phyloP scores from a whole-genome alignment of 495 filamentous ascomycete genomes.

The Bacidia rubella region DNA sequence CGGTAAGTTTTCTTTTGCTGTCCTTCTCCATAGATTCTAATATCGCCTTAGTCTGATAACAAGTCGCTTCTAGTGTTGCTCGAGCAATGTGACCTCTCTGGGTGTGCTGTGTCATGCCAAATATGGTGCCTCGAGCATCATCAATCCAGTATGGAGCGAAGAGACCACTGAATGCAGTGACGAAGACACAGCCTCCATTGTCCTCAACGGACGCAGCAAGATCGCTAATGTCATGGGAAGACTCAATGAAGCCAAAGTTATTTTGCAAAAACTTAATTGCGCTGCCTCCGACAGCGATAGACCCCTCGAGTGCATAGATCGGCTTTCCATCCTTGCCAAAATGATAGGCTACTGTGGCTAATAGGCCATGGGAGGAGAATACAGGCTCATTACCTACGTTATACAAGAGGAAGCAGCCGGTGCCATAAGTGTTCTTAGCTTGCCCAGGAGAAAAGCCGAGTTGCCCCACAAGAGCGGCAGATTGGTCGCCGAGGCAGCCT shows the following conservation, averaged over 20 bases:
- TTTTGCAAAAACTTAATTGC: conserved; percentile 85
- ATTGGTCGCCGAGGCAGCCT: conserved; percentile 87
- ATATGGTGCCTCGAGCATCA: conserved; percentile 77
- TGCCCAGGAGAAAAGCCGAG: conserved; percentile 74
- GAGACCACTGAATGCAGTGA: conserved; percentile 89
- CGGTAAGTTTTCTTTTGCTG: conserved; percentile 59
- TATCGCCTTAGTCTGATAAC: conserved; percentile 91
- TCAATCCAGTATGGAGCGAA: conserved; percentile 99
- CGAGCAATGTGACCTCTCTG: conserved; percentile 82
- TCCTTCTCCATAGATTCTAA: conserved; percentile 91
- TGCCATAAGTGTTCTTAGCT: conserved; percentile 96
- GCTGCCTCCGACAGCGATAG: conserved; percentile 80
- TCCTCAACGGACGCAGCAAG: conserved; percentile 73
- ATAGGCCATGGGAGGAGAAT: conserved; percentile 75
- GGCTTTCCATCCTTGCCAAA: conserved; percentile 58
- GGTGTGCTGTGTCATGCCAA: conserved; percentile 88
- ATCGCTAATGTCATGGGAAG: conserved; percentile 68
- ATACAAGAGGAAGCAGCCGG: conserved; percentile 89
- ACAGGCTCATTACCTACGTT: conserved; percentile 87
- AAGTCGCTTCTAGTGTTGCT: conserved; percentile 87
- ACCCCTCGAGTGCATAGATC: conserved; percentile 85
- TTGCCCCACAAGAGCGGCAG: conserved; percentile 82
- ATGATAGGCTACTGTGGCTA: conserved; percentile 78
- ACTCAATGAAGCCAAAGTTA: conserved; percentile 71
- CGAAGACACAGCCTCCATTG: conserved; percentile 84